Evolutionary conservation across 805 yeast genomes (phyloP).

Genomic region (Pichia manshurica): DNA sequence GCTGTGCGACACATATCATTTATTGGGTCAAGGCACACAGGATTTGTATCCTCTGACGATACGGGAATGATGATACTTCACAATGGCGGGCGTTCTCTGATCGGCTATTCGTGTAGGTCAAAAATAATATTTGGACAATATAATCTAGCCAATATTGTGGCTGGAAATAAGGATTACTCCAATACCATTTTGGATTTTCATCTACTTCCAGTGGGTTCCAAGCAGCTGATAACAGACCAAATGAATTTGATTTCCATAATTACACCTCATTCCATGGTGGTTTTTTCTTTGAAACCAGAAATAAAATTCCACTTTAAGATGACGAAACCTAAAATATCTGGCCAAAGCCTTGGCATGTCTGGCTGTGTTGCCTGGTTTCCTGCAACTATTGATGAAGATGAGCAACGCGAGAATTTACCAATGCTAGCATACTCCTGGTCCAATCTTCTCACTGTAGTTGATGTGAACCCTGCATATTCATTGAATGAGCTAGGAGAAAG

Average conservation of each 20-base stretch:
- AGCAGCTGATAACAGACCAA: constrained; percentile 39
- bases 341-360: constrained; percentile 27
- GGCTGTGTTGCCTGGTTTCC: constrained; percentile 67
- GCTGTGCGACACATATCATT: constrained; percentile 42
- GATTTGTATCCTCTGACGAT: constrained; percentile 49
- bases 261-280: constrained; percentile 43
- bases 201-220: constrained; percentile 57
- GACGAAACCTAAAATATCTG: constrained; percentile 39
- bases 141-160: constrained; percentile 13
- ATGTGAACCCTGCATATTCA: constrained; percentile 27
- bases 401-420: constrained; percentile 31
- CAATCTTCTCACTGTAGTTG: constrained; percentile 49
- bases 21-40: constrained; percentile 48
- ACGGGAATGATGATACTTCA: constrained; percentile 59
- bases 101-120: constrained; percentile 44
- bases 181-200: constrained; percentile 36
- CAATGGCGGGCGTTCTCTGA: constrained; percentile 51
- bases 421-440: constrained; percentile 65
- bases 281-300: constrained; percentile 51
- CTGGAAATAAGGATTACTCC: constrained; percentile 9
- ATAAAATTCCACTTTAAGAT: constrained; percentile 48
- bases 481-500: constrained; percentile 23
- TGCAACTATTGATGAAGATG: constrained; percentile 29
- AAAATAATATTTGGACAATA: constrained; percentile 49
- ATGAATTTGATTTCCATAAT: constrained; percentile 57